Evolutionary conservation across 352 stramenopile species (phyloP).

Genomic region (Globisporangium nunn): DNA sequence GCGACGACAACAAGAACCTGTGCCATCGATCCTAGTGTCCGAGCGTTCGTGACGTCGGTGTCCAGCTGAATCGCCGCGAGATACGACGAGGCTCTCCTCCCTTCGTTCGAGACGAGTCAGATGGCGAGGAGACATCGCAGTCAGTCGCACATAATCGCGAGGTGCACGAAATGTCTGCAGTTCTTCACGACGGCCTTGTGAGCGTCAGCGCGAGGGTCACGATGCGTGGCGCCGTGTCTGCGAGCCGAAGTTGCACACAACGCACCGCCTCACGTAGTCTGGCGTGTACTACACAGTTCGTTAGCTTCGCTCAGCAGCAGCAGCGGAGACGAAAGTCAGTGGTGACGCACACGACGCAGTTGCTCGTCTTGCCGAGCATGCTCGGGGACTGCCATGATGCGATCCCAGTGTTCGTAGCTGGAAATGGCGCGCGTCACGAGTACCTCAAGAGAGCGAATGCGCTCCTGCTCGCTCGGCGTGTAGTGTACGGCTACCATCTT

Average conservation of each 20-base stretch:
- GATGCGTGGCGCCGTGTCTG: conserved; percentile 49
- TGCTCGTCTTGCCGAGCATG: conserved; percentile 55
- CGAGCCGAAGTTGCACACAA: conserved; percentile 58
- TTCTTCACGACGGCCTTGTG: conserved; percentile 73
- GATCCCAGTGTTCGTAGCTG: conserved; percentile 69
- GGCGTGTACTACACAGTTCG: background rate
- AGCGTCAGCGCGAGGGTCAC: conserved; percentile 61
- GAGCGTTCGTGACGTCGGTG: too few species aligned
- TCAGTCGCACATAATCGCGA: conserved; percentile 27
- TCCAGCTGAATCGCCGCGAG: too few species aligned
- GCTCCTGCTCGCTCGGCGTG: conserved; percentile 62
- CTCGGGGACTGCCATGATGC: conserved; percentile 73
- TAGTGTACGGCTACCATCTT: conserved; percentile 72
- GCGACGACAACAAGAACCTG: too few species aligned
- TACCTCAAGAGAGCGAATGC: conserved; percentile 67
- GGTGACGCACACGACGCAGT: conserved; percentile 38
- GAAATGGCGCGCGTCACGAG: conserved; percentile 58
- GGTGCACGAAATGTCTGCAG: conserved; percentile 57
- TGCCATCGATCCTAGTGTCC: too few species aligned
- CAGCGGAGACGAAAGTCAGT: background rate
- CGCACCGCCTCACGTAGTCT: conserved; percentile 67
- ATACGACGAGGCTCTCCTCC: too few species aligned
- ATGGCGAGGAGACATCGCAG: too few species aligned
- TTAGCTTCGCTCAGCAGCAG: too few species aligned
- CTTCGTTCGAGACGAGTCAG: too few species aligned